phyloP scores from a whole-genome alignment of 106 monocot species.

The Phalaenopsis aphrodite region DNA sequence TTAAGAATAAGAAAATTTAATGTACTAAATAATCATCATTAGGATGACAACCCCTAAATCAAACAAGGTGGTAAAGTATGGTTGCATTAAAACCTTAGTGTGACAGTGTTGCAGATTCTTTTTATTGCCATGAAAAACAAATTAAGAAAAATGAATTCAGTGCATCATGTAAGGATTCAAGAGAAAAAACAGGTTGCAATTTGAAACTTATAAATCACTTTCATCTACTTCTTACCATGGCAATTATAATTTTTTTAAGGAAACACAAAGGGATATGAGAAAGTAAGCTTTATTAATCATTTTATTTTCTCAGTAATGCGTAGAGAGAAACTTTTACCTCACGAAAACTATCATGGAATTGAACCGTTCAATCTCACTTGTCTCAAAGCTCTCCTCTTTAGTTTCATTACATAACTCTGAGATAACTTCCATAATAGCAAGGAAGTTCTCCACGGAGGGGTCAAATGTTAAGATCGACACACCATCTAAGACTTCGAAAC shows the following conservation, averaged over 20 bases:
- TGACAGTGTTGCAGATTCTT: neutral
- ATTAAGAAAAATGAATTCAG: neutral
- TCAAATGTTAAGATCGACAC: slow-evolving; percentile 31
- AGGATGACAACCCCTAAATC: neutral
- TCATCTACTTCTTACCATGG: neutral
- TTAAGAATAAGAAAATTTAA: neutral
- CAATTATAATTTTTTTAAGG: neutral
- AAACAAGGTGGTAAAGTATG: neutral
- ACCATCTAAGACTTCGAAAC: slow-evolving; percentile 3
- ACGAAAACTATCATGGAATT: slow-evolving; percentile 37
- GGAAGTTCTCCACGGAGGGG: slow-evolving; percentile 38
- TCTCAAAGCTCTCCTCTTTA: slow-evolving; percentile 6
- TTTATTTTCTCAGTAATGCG: neutral
- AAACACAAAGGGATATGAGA: neutral
- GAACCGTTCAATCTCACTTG: slow-evolving; percentile 24
- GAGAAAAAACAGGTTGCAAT: neutral
- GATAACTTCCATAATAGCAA: slow-evolving; percentile 16
- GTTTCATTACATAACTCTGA: slow-evolving; percentile 19
- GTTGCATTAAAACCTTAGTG: neutral
- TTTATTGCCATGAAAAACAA: neutral
- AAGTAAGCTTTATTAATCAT: neutral
- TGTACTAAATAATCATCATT: neutral
- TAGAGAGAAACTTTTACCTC: neutral
- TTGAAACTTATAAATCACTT: neutral
- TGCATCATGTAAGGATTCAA: neutral